Evolutionary conservation across 2,329 filamentous ascomycete genomes (phyloP).

Genomic region (Myriosclerotinia duriaeana): DNA sequence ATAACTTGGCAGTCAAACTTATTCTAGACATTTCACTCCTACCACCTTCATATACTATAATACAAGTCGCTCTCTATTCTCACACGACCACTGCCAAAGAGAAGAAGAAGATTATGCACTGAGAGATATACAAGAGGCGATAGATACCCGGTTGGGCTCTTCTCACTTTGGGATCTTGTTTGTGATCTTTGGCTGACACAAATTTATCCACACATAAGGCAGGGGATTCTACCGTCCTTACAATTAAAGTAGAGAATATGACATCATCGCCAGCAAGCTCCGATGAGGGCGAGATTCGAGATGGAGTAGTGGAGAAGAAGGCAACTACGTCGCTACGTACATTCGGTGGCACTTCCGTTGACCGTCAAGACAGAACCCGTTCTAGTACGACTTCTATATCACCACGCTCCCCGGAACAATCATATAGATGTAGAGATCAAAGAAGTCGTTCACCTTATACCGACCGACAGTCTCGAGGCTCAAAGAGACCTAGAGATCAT

Average conservation of each 20-base stretch:
- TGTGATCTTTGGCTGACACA: constrained; percentile 43
- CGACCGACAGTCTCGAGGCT: constrained; percentile 48
- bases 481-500: constrained; percentile 67
- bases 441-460: constrained; percentile 57
- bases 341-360: constrained; percentile 79
- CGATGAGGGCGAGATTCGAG: constrained; percentile 84
- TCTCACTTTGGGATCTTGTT: constrained; percentile 41
- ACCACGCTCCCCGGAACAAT: constrained; percentile 40
- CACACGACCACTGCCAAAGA: neutral
- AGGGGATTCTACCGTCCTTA: constrained; percentile 39
- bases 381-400: constrained; percentile 41
- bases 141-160: constrained; percentile 43
- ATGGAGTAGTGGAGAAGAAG: constrained; percentile 81
- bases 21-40: constrained; percentile 9
- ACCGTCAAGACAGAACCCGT: constrained; percentile 83
- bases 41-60: neutral
- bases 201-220: constrained; percentile 37
- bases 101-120: constrained; percentile 34
- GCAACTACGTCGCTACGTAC: constrained; percentile 84
- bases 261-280: constrained; percentile 60
- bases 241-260: constrained; percentile 44
- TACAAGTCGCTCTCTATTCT: neutral
- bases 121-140: constrained; percentile 38
- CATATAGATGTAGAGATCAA: constrained; percentile 48
- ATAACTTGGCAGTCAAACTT: neutral